Percentiles rank a stretch among this genome's conserved stretches.
phyloP scores from a whole-genome alignment of 345 rosid species.

The Lumnitzera racemosa region DNA sequence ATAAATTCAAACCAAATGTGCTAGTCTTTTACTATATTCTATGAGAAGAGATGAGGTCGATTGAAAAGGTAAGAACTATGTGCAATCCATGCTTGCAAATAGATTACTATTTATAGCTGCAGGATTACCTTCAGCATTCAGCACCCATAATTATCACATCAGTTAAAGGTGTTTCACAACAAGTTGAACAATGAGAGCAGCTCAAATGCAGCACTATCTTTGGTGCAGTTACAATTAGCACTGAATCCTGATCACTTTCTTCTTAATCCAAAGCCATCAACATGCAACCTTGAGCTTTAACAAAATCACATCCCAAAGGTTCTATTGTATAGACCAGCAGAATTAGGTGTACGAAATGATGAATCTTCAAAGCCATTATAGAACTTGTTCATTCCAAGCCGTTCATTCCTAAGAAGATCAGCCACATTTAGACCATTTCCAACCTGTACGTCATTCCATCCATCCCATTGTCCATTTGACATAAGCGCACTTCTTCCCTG shows the following conservation, averaged over 20 bases:
- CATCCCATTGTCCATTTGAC: conserved; percentile 73
- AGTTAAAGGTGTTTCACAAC: too few relatives aligned
- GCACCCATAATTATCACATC: too few relatives aligned
- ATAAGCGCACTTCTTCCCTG: conserved; percentile 43
- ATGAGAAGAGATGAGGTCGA: too few relatives aligned
- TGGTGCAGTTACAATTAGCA: background rate
- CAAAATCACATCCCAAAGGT: conserved; percentile 60
- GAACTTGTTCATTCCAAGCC: conserved; percentile 50
- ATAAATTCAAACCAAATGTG: too few relatives aligned
- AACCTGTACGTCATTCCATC: conserved; percentile 62
- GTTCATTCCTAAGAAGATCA: conserved; percentile 66
- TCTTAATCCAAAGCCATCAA: conserved; percentile 15
- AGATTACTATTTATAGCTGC: too few relatives aligned
- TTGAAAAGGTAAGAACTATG: too few relatives aligned
- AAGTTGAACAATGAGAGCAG: too few relatives aligned
- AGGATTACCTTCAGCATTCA: too few relatives aligned
- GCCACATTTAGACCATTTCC: conserved; percentile 50
- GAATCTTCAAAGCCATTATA: conserved; percentile 63
- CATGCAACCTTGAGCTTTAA: conserved; percentile 7
- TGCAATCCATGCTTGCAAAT: too few relatives aligned
- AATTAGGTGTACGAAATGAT: conserved; percentile 51
- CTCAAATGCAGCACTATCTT: too few relatives aligned
- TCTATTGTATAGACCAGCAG: conserved; percentile 62
- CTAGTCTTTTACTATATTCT: too few relatives aligned
- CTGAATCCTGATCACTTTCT: conserved; percentile 16